Evolutionary conservation across 768 basidiomycete genomes (phyloP).

Genomic region (Lentinus tigrinus): DNA sequence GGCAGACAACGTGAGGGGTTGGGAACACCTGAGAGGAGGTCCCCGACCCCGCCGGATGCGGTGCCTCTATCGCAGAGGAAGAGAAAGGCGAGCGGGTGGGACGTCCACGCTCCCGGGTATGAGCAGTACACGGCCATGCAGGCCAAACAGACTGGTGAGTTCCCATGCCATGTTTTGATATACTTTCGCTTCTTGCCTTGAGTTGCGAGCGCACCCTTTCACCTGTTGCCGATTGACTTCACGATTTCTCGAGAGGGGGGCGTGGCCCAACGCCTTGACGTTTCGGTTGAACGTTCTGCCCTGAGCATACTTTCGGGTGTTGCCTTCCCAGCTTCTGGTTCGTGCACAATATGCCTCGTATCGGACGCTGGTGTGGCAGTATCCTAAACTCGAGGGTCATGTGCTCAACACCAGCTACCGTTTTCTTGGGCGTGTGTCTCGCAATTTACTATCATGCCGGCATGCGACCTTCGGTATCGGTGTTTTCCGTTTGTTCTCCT

Average conservation of each 20-base stretch:
- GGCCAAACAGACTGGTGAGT: conserved; percentile 93
- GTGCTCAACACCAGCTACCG: neutral
- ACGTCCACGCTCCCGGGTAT: conserved; percentile 93
- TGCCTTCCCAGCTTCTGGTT: neutral
- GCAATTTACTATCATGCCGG: neutral
- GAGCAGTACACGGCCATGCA: conserved; percentile 94
- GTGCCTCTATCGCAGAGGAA: conserved; percentile 82
- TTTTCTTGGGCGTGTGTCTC: neutral
- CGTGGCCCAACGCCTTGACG: neutral
- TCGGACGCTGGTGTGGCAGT: neutral
- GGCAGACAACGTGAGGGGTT: conserved; percentile 51
- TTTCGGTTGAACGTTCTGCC: neutral
- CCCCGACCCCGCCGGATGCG: conserved; percentile 87
- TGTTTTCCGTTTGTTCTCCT: neutral
- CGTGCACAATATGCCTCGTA: neutral
- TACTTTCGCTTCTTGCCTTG: neutral
- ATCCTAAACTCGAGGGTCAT: neutral
- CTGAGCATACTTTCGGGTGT: neutral
- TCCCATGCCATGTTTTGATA: neutral
- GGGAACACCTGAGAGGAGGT: conserved; percentile 76
- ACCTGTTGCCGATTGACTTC: neutral
- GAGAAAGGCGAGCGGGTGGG: conserved; percentile 92
- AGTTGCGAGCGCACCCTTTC: neutral
- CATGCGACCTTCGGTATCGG: neutral
- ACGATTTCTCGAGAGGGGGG: neutral